phyloP scores from a whole-genome alignment of 2,329 filamentous ascomycete species.

The Neofusicoccum kwambonambiense region DNA sequence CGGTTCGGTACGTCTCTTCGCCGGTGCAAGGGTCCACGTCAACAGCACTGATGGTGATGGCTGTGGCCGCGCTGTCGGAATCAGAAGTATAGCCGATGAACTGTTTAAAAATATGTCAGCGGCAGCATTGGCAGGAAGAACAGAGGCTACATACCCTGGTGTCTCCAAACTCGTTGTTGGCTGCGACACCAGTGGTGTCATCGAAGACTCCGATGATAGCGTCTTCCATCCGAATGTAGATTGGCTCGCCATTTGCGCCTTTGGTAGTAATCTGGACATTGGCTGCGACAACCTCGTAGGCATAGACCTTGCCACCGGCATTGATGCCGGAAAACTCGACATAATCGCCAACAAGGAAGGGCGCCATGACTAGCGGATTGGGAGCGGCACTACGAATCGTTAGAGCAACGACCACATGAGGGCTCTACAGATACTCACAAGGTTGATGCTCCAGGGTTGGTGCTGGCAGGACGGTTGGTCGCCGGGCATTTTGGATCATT shows the following conservation, averaged over 20 bases:
- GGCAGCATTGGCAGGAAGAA: too few species aligned
- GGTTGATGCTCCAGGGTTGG: conserved; percentile 13
- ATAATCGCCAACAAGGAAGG: conserved; percentile 42
- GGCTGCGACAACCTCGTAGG: conserved; percentile 36
- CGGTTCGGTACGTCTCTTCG: conserved; percentile 34
- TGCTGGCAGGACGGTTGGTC: conserved; percentile 36
- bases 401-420: neutral
- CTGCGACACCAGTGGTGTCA: conserved; percentile 19
- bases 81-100: conserved; percentile 43
- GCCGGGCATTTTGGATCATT: conserved; percentile 37
- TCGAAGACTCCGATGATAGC: conserved; percentile 43
- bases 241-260: conserved; percentile 32
- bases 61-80: conserved; percentile 25
- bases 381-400: conserved; percentile 23
- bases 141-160: conserved; percentile 20
- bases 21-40: conserved; percentile 46
- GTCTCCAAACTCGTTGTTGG: conserved; percentile 38
- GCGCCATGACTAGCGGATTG: conserved; percentile 42
- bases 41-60: conserved; percentile 39
- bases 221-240: conserved; percentile 45
- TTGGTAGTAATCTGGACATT: conserved; percentile 43
- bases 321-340: conserved; percentile 42
- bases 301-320: conserved; percentile 34
- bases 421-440: conserved; percentile 21
- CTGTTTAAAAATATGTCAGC: too few species aligned